These are phyloP conservation scores for Diaporthe aspalathi DNA, from an alignment of 2,329 filamentous ascomycete species.

Conservation along the genomic window DNA sequence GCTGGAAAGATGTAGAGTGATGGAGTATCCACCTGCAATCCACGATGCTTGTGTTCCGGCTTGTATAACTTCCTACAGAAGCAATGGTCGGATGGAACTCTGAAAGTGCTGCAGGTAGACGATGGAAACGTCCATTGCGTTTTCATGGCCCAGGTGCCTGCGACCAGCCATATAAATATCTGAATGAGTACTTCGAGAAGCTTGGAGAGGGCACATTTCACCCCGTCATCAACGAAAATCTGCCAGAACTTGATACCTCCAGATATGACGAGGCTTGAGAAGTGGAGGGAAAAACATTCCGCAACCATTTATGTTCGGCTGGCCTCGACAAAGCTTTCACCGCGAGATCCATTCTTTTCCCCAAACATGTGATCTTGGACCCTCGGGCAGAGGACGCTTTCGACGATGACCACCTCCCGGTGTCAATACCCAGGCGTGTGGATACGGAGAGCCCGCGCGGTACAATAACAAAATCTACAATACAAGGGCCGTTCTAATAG, in stretches of 20 bases:
- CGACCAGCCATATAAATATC: background rate
- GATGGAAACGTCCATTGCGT: conserved; percentile 2
- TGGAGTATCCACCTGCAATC: conserved; percentile 63
- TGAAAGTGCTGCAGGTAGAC: background rate
- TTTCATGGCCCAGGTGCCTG: conserved; percentile 13
- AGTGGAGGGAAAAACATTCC: background rate
- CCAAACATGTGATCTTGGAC: background rate
- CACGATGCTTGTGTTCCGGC: conserved; percentile 51
- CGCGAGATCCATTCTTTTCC: too few species aligned
- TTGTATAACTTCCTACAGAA: conserved; percentile 5
- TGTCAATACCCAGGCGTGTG: background rate
- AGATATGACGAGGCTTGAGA: conserved; percentile 8
- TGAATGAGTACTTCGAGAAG: conserved; percentile 9
- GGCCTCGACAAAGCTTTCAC: background rate
- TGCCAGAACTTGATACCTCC: background rate
- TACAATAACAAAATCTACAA: too few species aligned
- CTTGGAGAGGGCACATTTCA: background rate
- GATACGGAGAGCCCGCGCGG: too few species aligned
- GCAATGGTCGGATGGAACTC: background rate
- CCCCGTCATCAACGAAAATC: background rate
- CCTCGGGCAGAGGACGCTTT: background rate
- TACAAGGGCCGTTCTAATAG: too few species aligned
- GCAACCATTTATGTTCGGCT: background rate
- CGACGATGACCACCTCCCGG: background rate
- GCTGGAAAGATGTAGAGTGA: conserved; percentile 71